phyloP scores from a whole-genome alignment of 2,329 filamentous ascomycete species.

The Neopestalotiopsis sp. region DNA sequence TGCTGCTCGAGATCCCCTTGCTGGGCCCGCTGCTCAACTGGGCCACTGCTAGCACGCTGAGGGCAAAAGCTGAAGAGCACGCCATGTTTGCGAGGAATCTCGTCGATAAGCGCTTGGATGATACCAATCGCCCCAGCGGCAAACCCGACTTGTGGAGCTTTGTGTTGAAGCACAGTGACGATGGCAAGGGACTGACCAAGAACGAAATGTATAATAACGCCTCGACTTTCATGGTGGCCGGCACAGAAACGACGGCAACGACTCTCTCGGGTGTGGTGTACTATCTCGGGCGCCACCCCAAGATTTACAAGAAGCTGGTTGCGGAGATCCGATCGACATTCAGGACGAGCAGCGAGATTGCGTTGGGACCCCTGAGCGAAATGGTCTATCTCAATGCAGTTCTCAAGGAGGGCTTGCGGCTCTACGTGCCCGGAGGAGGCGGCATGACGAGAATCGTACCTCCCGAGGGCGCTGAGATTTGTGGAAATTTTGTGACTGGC shows the following conservation, averaged over 20 bases:
- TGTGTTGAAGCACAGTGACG: constrained; percentile 21
- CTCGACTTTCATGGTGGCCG: constrained; percentile 34
- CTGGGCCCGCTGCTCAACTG: not conserved
- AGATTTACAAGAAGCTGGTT: constrained; percentile 17
- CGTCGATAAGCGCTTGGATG: constrained; percentile 8
- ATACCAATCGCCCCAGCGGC: not conserved
- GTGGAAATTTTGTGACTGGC: constrained; percentile 25
- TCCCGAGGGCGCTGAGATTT: constrained; percentile 22
- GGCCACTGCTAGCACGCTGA: constrained; percentile 1
- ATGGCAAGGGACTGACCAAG: constrained; percentile 5
- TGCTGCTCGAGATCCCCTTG: not conserved
- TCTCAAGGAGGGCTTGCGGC: constrained; percentile 46
- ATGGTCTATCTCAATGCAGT: constrained; percentile 45
- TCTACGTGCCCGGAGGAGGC: constrained; percentile 40
- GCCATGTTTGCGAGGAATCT: constrained; percentile 3
- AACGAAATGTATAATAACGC: constrained; percentile 18
- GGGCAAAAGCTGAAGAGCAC: not conserved
- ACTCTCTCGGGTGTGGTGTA: constrained; percentile 11
- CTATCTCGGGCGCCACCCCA: not conserved
- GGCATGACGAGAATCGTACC: constrained; percentile 21
- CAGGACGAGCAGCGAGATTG: constrained; percentile 42
- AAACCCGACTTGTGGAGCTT: constrained; percentile 20
- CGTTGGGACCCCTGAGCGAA: constrained; percentile 33
- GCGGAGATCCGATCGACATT: constrained; percentile 46
- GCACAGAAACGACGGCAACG: constrained; percentile 33